Evolutionary conservation across 805 yeast species (phyloP), one percentile per base, ranked within the genome.

Genomic region (Starmerella cellae): DNA sequence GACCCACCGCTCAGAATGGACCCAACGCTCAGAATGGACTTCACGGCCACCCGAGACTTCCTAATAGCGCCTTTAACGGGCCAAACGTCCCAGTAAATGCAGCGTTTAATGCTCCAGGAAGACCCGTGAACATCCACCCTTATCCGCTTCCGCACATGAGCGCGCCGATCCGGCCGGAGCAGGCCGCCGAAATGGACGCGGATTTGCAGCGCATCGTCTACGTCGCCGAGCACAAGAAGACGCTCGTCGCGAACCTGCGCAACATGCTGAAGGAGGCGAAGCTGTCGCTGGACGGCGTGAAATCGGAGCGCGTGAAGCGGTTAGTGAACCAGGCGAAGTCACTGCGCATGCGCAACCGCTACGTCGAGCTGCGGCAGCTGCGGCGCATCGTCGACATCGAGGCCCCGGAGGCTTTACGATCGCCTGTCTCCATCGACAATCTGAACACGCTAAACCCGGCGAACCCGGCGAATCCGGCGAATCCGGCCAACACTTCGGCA

Each of bases 261-360:
- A 23, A 21, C 9, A 46, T 61, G 19, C 53, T 60, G n/a, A 46
- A 52, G 21, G 36, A 27, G 1, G 53, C 76, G 16, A 69, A 70
- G 2, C 58, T 78, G 17, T 59, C 73, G 2, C 52, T 63, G 9
- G 54, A 68, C 5, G 93, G 91, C 1, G 62, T 75, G 30, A 83
- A 82, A 58, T 68, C 69, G 18, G 79, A 73, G 27, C 59, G 82
- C 13, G 69, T 69, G 41, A 75, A 73, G 28, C 64, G 84, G 27
- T 58, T 82, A 5, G 55, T 62, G 38, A 61, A 60, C n/a, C 14
- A 11, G 10, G 48, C 46, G 1, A 34, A 35, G 28, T 34, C 21
- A 21, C 30, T 35, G 8, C 9, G 29, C 8, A 9, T 11, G 16
- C 2, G 21, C 13, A 8, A 28, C 18, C 17, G 39, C 8, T 17